phyloP scores from a whole-genome alignment of 176 grass and related monocot genomes.

The Carex parvula region DNA sequence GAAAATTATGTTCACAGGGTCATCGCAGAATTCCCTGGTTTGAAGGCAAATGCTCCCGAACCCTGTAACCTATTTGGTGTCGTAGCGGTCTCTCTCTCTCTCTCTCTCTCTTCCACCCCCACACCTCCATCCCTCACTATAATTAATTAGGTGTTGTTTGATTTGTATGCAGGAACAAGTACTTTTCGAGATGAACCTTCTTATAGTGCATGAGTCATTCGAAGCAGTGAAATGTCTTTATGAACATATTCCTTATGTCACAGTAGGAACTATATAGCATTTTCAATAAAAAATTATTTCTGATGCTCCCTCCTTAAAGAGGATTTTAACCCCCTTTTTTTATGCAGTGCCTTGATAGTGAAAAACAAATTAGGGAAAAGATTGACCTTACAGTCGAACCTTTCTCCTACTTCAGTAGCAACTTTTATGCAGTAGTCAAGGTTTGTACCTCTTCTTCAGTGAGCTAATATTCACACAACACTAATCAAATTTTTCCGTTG shows the following conservation, averaged over 20 bases:
- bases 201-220: not conserved
- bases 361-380: no score
- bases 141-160: not conserved
- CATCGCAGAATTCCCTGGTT: not conserved
- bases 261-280: not conserved
- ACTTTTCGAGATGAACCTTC: not conserved
- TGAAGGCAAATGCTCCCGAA: not conserved
- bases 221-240: not conserved
- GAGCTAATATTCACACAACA: no score
- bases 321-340: not conserved
- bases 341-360: not conserved
- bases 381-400: no score
- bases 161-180: not conserved
- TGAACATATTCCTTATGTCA: not conserved
- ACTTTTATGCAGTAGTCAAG: no score
- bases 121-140: not conserved
- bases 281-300: not conserved
- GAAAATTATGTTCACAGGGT: not conserved
- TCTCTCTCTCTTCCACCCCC: no score
- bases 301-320: not conserved
- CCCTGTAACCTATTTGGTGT: no score
- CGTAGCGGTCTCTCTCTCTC: not conserved
- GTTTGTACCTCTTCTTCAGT: no score
- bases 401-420: no score
- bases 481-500: no score